Evolutionary conservation across 441 rosid genomes (phyloP).

Genomic region (Erodium texanum): DNA sequence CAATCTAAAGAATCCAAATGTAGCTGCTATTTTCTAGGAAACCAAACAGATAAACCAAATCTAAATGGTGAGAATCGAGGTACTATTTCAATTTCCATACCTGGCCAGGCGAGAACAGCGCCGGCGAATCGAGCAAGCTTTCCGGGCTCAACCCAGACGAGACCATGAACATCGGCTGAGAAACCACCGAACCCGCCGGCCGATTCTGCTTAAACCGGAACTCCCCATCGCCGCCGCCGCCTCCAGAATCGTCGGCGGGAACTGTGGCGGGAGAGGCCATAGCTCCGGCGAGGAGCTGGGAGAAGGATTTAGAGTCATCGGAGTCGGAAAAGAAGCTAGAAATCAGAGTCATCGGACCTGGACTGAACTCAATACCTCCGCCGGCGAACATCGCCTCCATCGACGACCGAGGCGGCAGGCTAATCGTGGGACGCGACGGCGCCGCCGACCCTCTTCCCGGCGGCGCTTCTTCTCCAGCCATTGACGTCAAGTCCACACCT

Average conservation of each 20-base stretch:
- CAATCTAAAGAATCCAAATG: not conserved
- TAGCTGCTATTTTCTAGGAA: not conserved
- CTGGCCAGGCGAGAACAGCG: conserved; percentile 56
- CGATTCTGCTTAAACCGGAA: conserved; percentile 46
- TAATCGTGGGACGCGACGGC: conserved; percentile 44
- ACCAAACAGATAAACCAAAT: too few relatives aligned
- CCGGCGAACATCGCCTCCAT: conserved; percentile 35
- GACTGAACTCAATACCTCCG: conserved; percentile 56
- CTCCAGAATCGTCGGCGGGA: conserved; percentile 16
- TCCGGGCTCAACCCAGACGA: conserved; percentile 48
- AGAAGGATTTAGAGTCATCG: conserved; percentile 71
- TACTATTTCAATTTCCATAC: conserved; percentile 20
- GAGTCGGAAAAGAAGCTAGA: conserved; percentile 61
- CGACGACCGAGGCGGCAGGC: conserved; percentile 63
- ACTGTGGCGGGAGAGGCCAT: conserved; percentile 32
- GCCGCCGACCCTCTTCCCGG: conserved; percentile 22
- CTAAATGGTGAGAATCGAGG: not conserved
- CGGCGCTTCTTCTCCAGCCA: conserved; percentile 38
- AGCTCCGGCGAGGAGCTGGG: conserved; percentile 86
- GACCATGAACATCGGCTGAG: conserved; percentile 30
- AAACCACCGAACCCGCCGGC: conserved; percentile 41
- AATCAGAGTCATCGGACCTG: conserved; percentile 86
- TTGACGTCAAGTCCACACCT: conserved; percentile 18
- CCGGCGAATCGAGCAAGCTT: conserved; percentile 44
- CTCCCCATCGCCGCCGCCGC: conserved; percentile 15